Conservation (phyloP, 441 rosid species). For the Corymbia citriodora region DNA sequence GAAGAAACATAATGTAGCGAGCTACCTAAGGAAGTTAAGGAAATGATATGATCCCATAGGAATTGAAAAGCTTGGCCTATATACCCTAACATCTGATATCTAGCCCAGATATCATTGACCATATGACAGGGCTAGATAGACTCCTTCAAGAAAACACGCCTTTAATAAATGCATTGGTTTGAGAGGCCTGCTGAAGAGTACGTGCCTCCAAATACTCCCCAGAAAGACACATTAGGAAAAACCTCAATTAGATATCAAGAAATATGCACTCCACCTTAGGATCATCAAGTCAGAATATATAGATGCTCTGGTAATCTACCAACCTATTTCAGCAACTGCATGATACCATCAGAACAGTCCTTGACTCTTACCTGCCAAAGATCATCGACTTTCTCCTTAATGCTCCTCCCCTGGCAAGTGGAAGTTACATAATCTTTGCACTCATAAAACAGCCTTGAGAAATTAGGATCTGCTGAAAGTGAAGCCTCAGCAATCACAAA, state of each 20-base stretch:
- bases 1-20: background rate
- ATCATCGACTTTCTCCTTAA: constrained; percentile 62
- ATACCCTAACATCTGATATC: background rate
- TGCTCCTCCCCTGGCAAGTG: constrained; percentile 49
- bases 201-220: background rate
- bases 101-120: background rate
- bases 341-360: background rate
- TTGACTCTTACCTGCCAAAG: constrained; percentile 63
- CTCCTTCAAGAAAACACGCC: background rate
- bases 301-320: background rate
- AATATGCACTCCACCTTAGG: background rate
- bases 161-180: background rate
- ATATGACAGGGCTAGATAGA: background rate
- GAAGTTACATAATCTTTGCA: constrained; percentile 76
- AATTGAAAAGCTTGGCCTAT: background rate
- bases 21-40: background rate
- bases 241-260: background rate
- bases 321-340: background rate
- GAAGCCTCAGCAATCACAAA: constrained; percentile 59
- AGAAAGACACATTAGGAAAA: background rate
- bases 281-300: background rate
- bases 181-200: background rate
- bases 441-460: constrained; percentile 66
- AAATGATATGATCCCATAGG: background rate
- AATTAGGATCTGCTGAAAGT: constrained; percentile 40